Evolutionary conservation across 2,329 filamentous ascomycete species (phyloP), one percentile per base, ranked within the genome.

Genomic region (Simplicillium sp.): DNA sequence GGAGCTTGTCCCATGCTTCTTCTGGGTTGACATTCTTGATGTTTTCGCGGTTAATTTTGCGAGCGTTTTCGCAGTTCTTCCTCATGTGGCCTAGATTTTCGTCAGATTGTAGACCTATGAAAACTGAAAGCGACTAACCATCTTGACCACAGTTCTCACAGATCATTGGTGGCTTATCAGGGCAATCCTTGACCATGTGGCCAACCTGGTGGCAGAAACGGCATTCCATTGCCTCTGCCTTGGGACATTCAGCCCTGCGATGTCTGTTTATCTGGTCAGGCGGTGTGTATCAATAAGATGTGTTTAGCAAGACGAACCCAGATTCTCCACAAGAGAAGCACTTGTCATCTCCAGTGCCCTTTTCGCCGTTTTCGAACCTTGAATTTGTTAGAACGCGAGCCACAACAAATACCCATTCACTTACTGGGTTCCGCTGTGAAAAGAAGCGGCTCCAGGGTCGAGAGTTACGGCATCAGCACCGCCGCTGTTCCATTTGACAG

Each of bases 121-220:
- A 16, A 7, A 29, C 6, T 29, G 18, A 12, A 12, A 25, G 14
- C 16, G 13, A 50, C 61, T 48, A 54, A 77, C 80, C 79, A 51
- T 76, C 70, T 48, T 77, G 58, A 25, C 71, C 63, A 52, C 82
- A 86, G 52, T 82, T 80, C 38, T 67, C 67, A 59, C 81, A 85
- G 8, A 68, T 45, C 50, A 62, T 60, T 1, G 78, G 65, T 7
- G 71, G 69, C 46, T 74, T 75, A 2, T 70, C 59, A 2, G 81
- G 80, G 48, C 84, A 88, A 39, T 83, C 77, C 15, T 72, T 69
- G 39, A 72, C 64, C 50, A 75, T 60, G 49, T 77, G 74, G 5
- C 72, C 74, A 17, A 65, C 58, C 50, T 73, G 53, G 42, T 67
- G 62, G 59, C 73, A 78, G 46, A 61, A 66, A 29, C 56, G 58